phyloP scores from a whole-genome alignment of 78 protist genomes.

The Dictyostelium capitatum region DNA sequence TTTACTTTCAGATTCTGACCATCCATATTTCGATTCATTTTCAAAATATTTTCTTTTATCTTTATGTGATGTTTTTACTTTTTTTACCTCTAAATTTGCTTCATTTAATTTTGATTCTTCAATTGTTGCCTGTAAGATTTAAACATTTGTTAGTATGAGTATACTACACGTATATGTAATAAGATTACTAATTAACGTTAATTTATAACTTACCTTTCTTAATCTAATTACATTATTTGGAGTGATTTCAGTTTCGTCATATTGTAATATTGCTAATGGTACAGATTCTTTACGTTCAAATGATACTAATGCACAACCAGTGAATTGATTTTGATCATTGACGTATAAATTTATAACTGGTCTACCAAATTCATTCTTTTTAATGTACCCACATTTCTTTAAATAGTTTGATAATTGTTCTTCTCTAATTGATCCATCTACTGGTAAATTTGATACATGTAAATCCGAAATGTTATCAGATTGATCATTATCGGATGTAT shows the following conservation, averaged over 20 bases:
- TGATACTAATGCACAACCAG: slow-evolving; percentile 51
- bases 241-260: slow-evolving; percentile 64
- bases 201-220: slow-evolving; percentile 24
- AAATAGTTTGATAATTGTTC: slow-evolving; percentile 8
- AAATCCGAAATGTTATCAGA: slow-evolving; percentile 5
- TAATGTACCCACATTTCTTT: slow-evolving; percentile 55
- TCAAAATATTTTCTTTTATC: slow-evolving; percentile 31
- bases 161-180: background rate
- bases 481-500: background rate
- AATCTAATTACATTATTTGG: slow-evolving; percentile 26
- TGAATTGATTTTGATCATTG: background rate
- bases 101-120: slow-evolving; percentile 25
- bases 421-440: background rate
- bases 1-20: slow-evolving; percentile 66
- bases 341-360: slow-evolving; percentile 19
- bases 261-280: slow-evolving; percentile 59
- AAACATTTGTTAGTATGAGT: slow-evolving; percentile 17
- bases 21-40: slow-evolving; percentile 41
- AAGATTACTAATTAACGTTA: background rate
- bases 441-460: slow-evolving; percentile 26
- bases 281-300: slow-evolving; percentile 72
- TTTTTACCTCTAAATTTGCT: background rate
- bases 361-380: slow-evolving; percentile 2
- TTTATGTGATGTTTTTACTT: background rate
- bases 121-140: slow-evolving; percentile 19